Evolutionary conservation across 345 rosid genomes (phyloP).

Genomic region (Aegle marmelos): DNA sequence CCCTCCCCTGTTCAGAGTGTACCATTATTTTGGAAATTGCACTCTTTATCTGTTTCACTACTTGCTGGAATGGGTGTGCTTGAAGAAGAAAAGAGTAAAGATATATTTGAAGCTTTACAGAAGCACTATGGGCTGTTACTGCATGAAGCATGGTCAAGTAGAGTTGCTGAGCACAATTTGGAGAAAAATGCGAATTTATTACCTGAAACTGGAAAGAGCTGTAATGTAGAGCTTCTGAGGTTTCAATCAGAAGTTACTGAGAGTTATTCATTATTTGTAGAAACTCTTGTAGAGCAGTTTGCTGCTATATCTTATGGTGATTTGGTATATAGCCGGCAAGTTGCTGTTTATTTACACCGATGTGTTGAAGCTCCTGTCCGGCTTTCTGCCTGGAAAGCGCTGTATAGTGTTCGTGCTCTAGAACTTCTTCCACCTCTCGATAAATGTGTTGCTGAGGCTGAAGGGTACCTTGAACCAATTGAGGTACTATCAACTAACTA

Average conservation of each 20-base stretch:
- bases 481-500: slow-evolving; percentile 48
- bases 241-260: slow-evolving; percentile 71
- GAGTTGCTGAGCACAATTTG: slow-evolving; percentile 1
- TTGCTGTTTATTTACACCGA: slow-evolving; percentile 65
- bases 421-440: slow-evolving; percentile 78
- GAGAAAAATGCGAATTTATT: slow-evolving; percentile 6
- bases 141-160: slow-evolving; percentile 38
- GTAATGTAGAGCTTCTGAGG: slow-evolving; percentile 39
- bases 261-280: slow-evolving; percentile 69
- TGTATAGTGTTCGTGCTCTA: slow-evolving; percentile 65
- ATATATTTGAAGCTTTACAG: slow-evolving; percentile 65
- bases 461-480: slow-evolving; percentile 76
- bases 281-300: slow-evolving; percentile 76
- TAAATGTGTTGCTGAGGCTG: slow-evolving; percentile 58
- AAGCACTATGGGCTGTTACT: slow-evolving; percentile 64
- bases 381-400: slow-evolving; percentile 68
- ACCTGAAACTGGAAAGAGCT: slow-evolving; percentile 20
- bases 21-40: slow-evolving; percentile 82
- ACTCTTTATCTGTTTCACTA: slow-evolving; percentile 66
- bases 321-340: slow-evolving; percentile 68
- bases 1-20: slow-evolving; percentile 51
- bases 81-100: slow-evolving; percentile 65
- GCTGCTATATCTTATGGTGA: slow-evolving; percentile 82
- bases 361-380: slow-evolving; percentile 61
- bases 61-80: slow-evolving; percentile 73